These are phyloP conservation scores for Articulospora tetracladia DNA, from an alignment of 495 filamentous ascomycete genomes.

Conservation along the genomic window DNA sequence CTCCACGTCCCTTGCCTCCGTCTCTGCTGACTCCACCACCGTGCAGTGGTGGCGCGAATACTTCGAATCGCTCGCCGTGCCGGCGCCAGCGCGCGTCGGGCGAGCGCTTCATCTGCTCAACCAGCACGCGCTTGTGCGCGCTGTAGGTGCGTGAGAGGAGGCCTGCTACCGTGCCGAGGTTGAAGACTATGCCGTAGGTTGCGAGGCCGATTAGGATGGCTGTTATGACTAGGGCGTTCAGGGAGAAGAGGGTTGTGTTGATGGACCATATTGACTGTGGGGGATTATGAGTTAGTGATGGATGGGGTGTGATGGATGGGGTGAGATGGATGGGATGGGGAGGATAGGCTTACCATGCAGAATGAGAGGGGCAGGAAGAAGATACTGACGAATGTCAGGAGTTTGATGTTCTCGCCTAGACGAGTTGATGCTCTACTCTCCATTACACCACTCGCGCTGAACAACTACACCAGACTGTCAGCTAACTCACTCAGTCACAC, in stretches of 20 bases:
- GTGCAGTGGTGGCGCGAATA: constrained; percentile 1
- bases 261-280: constrained; percentile 11
- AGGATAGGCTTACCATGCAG: constrained; percentile 18
- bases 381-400: constrained; percentile 35
- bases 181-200: constrained; percentile 15
- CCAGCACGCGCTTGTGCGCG: neutral
- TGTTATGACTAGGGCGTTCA: constrained; percentile 3
- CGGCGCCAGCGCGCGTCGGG: neutral
- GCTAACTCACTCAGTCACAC: neutral
- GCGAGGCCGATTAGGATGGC: constrained; percentile 2
- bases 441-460: constrained; percentile 17
- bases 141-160: neutral
- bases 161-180: constrained; percentile 5
- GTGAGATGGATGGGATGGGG: neutral
- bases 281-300: neutral
- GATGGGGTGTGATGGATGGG: too few species aligned
- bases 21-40: too few species aligned
- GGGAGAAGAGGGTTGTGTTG: neutral
- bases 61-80: neutral
- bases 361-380: constrained; percentile 34
- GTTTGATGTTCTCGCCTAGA: constrained; percentile 32
- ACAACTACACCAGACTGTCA: neutral
- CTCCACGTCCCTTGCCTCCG: too few species aligned
- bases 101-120: constrained; percentile 7
- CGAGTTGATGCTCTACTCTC: constrained; percentile 31